phyloP scores from a whole-genome alignment of 306 rosid genomes.

The Carpinus fangiana region DNA sequence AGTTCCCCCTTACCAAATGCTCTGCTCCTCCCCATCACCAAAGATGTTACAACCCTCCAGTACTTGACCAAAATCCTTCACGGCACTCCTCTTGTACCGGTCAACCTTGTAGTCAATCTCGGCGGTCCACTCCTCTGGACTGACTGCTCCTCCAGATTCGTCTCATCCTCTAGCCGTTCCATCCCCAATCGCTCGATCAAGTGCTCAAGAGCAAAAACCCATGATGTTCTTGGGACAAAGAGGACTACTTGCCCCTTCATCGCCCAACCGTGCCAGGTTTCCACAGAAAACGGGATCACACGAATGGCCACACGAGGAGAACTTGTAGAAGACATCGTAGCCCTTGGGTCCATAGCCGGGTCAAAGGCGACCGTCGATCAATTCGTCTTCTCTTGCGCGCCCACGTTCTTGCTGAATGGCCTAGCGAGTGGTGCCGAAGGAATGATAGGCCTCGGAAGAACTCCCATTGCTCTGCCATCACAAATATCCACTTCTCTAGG shows the following conservation, averaged over 20 bases:
- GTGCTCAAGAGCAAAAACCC: conserved; percentile 50
- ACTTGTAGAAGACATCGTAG: conserved; percentile 45
- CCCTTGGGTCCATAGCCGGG: conserved; percentile 20
- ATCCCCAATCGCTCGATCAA: conserved; percentile 53
- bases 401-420: conserved; percentile 45
- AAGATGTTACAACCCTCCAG: conserved; percentile 52
- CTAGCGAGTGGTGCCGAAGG: conserved; percentile 53
- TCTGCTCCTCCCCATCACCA: conserved; percentile 38
- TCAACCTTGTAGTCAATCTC: conserved; percentile 59
- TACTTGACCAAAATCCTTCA: conserved; percentile 48
- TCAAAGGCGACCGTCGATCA: conserved; percentile 16
- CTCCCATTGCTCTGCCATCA: conserved; percentile 52
- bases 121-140: conserved; percentile 54
- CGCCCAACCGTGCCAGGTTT: conserved; percentile 32
- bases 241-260: neutral
- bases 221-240: neutral
- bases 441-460: conserved; percentile 63
- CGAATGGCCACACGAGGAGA: conserved; percentile 30
- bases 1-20: conserved; percentile 4
- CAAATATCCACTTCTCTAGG: conserved; percentile 47
- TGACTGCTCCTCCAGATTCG: conserved; percentile 30
- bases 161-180: conserved; percentile 29
- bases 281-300: conserved; percentile 39
- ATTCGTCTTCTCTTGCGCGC: conserved; percentile 46
- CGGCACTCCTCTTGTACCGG: conserved; percentile 44